Base-by-base conservation (phyloP, 192 early-diverging fungal genomes). In the Coemansia sp. region DNA sequence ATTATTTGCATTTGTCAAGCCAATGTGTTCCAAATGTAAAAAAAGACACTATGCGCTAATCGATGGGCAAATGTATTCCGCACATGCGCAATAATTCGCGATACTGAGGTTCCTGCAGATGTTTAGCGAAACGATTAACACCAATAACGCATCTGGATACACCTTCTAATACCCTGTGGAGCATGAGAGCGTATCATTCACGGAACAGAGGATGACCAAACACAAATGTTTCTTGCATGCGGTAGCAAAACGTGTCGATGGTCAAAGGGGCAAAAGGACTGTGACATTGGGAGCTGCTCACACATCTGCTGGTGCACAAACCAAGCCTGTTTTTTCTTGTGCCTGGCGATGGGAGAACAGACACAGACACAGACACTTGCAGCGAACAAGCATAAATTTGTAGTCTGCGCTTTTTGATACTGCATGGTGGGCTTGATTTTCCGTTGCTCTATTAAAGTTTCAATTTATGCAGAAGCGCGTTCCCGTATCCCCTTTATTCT, bases 401-500 rank as follows among this genome's bases (percentile, higher is more conserved):
- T 17, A 41, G 53, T 32, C 53, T 25, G 9, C 14, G n/a, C 29
- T 3, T 23, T 36, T 19, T 23, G 38, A 55, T 17, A 41, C 22
- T 35, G 36, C 15, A 38, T 42, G 40, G 29, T 29, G 29, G 29
- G 29, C 29, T 3, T 29, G 29, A 57, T 65, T 65, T 57, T 25
- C 41, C 38, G 20, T 25, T 34, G n/a, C n/a, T 13, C 20, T 42
- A 17, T 23, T 65, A 65, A 43, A 33, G 10, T 40, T 45, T 65
- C 63, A 65, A 65, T 65, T 65, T 46, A 65, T 58, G 63, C 63
- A 65, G 15, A 32, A 46, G 42, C 25, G 54, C 32, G 33, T 34
- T 34, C 29, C 32, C 20, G 43, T 55, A 65, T 11, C 41, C 15
- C 54, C 33, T 3, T 15, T 42, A 53, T 34, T 63, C 4, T 40